Evolutionary conservation across 495 filamentous ascomycete genomes (phyloP).

Genomic region (Cercophora samala): DNA sequence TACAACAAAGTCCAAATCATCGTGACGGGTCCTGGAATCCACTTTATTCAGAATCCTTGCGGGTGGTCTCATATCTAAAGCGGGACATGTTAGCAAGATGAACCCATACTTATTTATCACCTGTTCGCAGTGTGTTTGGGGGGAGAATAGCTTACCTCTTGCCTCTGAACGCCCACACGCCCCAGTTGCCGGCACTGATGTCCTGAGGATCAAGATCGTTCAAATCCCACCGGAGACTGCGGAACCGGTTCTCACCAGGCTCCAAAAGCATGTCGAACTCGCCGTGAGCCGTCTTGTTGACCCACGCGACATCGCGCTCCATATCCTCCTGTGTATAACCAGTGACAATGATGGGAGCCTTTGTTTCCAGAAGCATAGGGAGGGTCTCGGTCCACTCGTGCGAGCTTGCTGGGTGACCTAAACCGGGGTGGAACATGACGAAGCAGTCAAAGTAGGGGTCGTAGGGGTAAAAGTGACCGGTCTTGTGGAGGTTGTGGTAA

Average conservation of each 20-base stretch:
- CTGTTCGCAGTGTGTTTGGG: no score
- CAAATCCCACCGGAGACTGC: slow-evolving; percentile 93
- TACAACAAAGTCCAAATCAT: not conserved
- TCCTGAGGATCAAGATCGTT: slow-evolving; percentile 95
- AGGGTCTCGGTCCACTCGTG: slow-evolving; percentile 93
- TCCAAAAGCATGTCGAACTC: slow-evolving; percentile 91
- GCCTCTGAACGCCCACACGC: slow-evolving; percentile 91
- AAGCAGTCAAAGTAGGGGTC: slow-evolving; percentile 98
- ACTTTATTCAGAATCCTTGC: slow-evolving; percentile 40
- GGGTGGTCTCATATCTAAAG: slow-evolving; percentile 60
- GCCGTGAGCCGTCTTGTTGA: slow-evolving; percentile 73
- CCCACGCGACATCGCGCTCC: slow-evolving; percentile 86
- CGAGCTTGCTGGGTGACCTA: slow-evolving; percentile 87
- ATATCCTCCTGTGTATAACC: slow-evolving; percentile 96
- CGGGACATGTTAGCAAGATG: slow-evolving; percentile 32
- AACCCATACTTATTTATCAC: not conserved
- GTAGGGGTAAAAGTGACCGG: slow-evolving; percentile 83
- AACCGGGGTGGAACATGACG: slow-evolving; percentile 90
- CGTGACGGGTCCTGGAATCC: not conserved
- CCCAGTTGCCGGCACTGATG: slow-evolving; percentile 94
- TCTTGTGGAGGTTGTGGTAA: slow-evolving; percentile 92
- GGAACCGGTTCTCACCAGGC: slow-evolving; percentile 90
- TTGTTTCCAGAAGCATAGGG: slow-evolving; percentile 86
- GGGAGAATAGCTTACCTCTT: slow-evolving; percentile 77
- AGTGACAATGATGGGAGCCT: slow-evolving; percentile 87